Conservation (phyloP, 495 filamentous ascomycete genomes). For the Aeminium ludgeri region DNA sequence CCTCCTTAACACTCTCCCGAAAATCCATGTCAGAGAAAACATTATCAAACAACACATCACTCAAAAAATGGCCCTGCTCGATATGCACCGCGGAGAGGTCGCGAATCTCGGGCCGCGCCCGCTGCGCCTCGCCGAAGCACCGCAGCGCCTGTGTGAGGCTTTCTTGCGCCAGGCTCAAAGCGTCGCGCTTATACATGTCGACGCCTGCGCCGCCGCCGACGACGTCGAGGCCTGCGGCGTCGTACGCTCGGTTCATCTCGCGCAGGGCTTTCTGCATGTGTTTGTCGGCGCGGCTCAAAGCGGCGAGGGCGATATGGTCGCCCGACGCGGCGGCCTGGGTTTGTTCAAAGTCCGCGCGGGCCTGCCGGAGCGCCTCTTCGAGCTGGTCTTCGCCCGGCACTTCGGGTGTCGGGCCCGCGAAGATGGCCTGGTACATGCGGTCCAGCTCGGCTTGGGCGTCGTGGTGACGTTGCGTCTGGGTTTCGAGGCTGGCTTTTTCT, state of each 20-base stretch:
- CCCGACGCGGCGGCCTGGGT: constrained; percentile 17
- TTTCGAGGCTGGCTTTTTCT: not conserved
- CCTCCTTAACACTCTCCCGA: constrained; percentile 31
- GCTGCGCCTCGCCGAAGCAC: constrained; percentile 20
- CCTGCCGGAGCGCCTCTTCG: constrained; percentile 18
- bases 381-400: constrained; percentile 32
- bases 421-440: constrained; percentile 24
- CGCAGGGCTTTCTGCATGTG: constrained; percentile 2
- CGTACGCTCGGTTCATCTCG: not conserved
- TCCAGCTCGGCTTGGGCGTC: constrained; percentile 21
- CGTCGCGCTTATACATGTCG: constrained; percentile 29
- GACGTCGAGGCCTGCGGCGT: not conserved
- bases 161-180: constrained; percentile 24
- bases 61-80: constrained; percentile 25
- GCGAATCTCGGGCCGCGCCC: constrained; percentile 18
- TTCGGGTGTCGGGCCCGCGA: constrained; percentile 29
- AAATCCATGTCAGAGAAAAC: constrained; percentile 31
- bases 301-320: constrained; percentile 17
- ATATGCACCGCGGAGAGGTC: constrained; percentile 19
- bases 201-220: constrained; percentile 2
- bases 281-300: constrained; percentile 10
- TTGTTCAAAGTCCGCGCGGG: constrained; percentile 16
- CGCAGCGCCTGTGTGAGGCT: constrained; percentile 22
- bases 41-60: constrained; percentile 33
- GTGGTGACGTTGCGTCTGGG: constrained; percentile 20